Base-by-base conservation (phyloP, 352 stramenopile species). In the Pythium insidiosum region DNA sequence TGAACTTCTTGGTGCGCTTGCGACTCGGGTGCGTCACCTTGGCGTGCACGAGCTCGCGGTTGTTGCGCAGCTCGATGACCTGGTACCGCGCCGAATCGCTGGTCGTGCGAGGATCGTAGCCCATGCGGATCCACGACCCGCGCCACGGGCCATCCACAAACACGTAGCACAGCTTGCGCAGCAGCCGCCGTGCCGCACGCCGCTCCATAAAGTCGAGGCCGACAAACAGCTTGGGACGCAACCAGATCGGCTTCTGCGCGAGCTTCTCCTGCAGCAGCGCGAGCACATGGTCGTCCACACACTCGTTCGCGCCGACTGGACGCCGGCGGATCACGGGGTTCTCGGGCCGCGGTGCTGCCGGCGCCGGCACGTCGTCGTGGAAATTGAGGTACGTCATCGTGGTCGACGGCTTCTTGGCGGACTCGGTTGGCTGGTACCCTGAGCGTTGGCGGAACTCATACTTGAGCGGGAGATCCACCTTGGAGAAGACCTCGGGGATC, bases 301-400 rank as follows among this genome's bases (percentile, higher is more conserved):
- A 58, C 33, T 78, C 72, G 31, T 76, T 66, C 13, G 74, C 66
- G 12, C 74, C 75, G 2, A 86, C 63, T 0, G 67, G 66, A 13
- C 69, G 68, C 11, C 76, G 68, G 3, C 52, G 58, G 15, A 79
- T 48, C 0, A 78, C 58, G 12, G 71, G 71, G 16, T 67, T 61
- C 20, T 83, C 68, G 10, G 68, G 64, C 23, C 72, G 69, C 0
- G 73, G 64, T 23, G 56, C 69, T 5, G 56, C 60, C 16, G 78
- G 78, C 21, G 73, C 73, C 1, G 61, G 43, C 7, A 57, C 63
- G 25, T 84, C 63, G 43, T 86, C 73, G 43, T 84, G 73, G 57
- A 88, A 88, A 29, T 88, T 88, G 36, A 86, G 53, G 30, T 86
- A 89, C 39, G 72, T 84, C 61, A 85, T 84, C 15, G 73, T 83